Conservation (phyloP, 2,329 filamentous ascomycete species). For the Pseudopithomyces chartarum region DNA sequence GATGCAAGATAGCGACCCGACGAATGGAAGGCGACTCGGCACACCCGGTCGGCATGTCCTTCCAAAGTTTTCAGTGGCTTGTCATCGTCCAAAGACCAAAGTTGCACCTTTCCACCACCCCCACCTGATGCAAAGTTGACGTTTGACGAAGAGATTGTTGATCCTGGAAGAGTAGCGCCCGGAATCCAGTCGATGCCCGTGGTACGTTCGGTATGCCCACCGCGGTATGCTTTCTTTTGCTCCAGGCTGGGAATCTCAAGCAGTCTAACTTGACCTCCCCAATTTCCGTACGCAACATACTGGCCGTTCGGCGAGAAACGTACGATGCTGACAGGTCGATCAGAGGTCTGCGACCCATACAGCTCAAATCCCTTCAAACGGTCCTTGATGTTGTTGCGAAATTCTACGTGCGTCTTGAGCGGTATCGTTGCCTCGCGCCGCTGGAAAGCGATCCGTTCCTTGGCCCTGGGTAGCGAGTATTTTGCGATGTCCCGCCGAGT, state of each 20-base stretch:
- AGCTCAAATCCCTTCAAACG: constrained; percentile 82
- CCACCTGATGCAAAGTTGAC: constrained; percentile 91
- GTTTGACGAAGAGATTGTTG: constrained; percentile 71
- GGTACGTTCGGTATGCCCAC: constrained; percentile 86
- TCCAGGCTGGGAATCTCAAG: constrained; percentile 83
- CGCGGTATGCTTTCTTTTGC: constrained; percentile 72
- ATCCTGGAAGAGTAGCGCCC: constrained; percentile 72
- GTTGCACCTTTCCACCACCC: constrained; percentile 82
- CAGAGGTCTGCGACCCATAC: constrained; percentile 90
- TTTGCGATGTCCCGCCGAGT: constrained; percentile 79
- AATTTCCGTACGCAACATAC: constrained; percentile 86
- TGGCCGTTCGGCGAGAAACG: constrained; percentile 86
- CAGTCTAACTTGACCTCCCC: constrained; percentile 87
- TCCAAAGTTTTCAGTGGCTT: constrained; percentile 81
- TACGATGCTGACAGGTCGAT: constrained; percentile 88
- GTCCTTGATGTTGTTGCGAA: constrained; percentile 87
- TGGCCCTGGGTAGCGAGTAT: constrained; percentile 83
- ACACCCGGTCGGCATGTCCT: constrained; percentile 86
- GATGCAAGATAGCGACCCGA: constrained; percentile 89
- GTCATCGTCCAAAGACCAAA: constrained; percentile 89
- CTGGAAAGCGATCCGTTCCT: constrained; percentile 75
- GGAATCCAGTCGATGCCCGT: constrained; percentile 92
- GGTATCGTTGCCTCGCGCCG: constrained; percentile 82
- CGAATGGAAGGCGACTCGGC: constrained; percentile 91
- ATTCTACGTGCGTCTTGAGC: constrained; percentile 87